Conservation (phyloP, 306 rosid genomes). For the Pterocarpus macrocarpus region DNA sequence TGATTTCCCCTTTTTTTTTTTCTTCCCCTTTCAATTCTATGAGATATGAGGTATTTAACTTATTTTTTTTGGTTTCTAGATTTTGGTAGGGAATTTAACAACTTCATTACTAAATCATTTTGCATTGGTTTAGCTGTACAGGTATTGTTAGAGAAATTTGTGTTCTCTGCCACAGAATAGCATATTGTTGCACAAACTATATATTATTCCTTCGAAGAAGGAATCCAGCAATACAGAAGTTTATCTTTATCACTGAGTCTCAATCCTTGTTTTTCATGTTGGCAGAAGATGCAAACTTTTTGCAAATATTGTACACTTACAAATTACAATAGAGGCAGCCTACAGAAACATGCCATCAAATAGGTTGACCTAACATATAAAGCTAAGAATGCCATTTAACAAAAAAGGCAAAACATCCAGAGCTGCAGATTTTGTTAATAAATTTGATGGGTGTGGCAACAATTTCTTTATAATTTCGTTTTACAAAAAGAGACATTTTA, state of each 20-base stretch:
- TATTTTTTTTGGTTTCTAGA: conserved; percentile 42
- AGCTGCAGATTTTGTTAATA: too few species aligned
- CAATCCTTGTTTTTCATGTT: conserved; percentile 1
- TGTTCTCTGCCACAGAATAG: conserved; percentile 44
- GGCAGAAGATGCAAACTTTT: background rate
- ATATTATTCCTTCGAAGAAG: conserved; percentile 44
- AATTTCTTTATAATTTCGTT: too few species aligned
- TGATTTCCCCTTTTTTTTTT: conserved; percentile 39
- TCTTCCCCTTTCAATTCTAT: conserved; percentile 22
- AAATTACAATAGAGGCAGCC: background rate
- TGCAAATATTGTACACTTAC: background rate
- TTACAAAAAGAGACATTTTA: too few species aligned
- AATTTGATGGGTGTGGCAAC: too few species aligned
- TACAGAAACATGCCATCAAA: background rate
- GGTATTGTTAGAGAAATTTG: conserved; percentile 46
- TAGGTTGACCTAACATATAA: background rate
- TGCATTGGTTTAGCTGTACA: conserved; percentile 50
- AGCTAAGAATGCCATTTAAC: background rate
- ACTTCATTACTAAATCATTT: conserved; percentile 30
- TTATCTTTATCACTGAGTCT: conserved; percentile 1
- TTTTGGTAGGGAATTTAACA: conserved; percentile 44
- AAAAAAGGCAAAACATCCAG: background rate
- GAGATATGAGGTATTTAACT: conserved; percentile 22
- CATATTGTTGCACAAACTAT: conserved; percentile 47
- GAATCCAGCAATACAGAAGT: conserved; percentile 44